phyloP scores from a whole-genome alignment of 148 eudicot genomes.

The Amaranthus palmeri region DNA sequence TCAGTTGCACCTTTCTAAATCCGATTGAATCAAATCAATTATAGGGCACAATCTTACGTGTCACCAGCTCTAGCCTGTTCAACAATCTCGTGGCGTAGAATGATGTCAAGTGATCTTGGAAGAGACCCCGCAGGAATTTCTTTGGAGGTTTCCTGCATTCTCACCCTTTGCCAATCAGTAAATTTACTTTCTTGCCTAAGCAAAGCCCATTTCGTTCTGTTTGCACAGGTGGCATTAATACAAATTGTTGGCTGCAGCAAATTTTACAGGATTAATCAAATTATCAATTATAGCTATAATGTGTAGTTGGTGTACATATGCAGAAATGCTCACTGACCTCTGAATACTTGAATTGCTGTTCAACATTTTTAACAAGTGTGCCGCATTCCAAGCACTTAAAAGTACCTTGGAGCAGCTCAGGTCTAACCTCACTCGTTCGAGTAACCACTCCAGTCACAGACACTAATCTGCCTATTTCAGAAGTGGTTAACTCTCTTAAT shows the following conservation, averaged over 20 bases:
- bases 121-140: slow-evolving; percentile 98
- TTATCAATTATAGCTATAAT: slow-evolving; percentile 4
- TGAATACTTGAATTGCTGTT: slow-evolving; percentile 91
- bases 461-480: slow-evolving; percentile 78
- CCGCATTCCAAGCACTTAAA: slow-evolving; percentile 94
- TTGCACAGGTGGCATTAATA: slow-evolving; percentile 73
- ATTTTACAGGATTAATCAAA: background rate
- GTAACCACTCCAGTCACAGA: slow-evolving; percentile 94
- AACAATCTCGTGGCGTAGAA: slow-evolving; percentile 93
- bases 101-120: slow-evolving; percentile 89
- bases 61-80: slow-evolving; percentile 99
- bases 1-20: background rate
- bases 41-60: slow-evolving; percentile 44
- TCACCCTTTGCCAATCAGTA: slow-evolving; percentile 98
- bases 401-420: slow-evolving; percentile 89
- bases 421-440: slow-evolving; percentile 95
- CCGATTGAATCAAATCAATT: background rate
- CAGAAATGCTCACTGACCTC: slow-evolving; percentile 48
- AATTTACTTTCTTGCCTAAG: slow-evolving; percentile 92
- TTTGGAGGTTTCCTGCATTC: slow-evolving; percentile 93
- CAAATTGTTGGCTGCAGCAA: slow-evolving; percentile 83
- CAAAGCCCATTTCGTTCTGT: slow-evolving; percentile 72
- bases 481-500: slow-evolving; percentile 73
- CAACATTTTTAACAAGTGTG: slow-evolving; percentile 66
- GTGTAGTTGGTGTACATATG: slow-evolving; percentile 11